phyloP scores from a whole-genome alignment of 2,329 filamentous ascomycete species.

The Tolypocladium cylindrosporum region DNA sequence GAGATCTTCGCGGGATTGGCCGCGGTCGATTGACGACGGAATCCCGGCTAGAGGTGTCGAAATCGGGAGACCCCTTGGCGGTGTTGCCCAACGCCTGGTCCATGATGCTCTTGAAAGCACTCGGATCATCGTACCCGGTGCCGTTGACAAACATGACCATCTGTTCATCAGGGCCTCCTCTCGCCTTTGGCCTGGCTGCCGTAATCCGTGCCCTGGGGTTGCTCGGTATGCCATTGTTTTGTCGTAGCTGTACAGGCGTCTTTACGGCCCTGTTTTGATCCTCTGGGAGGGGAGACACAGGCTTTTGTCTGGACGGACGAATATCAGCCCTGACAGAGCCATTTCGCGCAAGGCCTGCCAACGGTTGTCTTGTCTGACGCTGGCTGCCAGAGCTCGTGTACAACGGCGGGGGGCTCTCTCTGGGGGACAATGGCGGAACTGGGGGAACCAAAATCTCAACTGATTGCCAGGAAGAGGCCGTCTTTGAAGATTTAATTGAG shows the following conservation, averaged over 20 bases:
- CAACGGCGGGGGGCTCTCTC: not conserved
- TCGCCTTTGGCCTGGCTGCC: conserved; percentile 17
- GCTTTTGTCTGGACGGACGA: conserved; percentile 19
- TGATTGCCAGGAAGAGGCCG: not conserved
- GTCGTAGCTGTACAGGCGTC: conserved; percentile 30
- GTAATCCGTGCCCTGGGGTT: conserved; percentile 33
- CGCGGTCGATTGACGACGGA: conserved; percentile 45
- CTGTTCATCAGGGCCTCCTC: conserved; percentile 21
- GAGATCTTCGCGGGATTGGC: conserved; percentile 40
- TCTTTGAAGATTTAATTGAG: not conserved
- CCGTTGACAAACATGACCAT: conserved; percentile 47
- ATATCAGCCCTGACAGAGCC: conserved; percentile 18
- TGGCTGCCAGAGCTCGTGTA: not conserved
- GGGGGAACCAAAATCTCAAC: conserved; percentile 6
- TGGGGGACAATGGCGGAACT: conserved; percentile 2
- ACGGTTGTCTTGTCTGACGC: conserved; percentile 4
- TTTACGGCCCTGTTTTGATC: conserved; percentile 15
- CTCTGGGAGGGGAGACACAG: conserved; percentile 9
- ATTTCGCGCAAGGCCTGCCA: conserved; percentile 18
- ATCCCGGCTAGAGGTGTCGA: conserved; percentile 5
- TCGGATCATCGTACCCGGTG: conserved; percentile 44
- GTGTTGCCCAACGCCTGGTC: conserved; percentile 26
- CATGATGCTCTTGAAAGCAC: conserved; percentile 37
- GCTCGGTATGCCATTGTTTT: conserved; percentile 35
- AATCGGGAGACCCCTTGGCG: not conserved